Evolutionary conservation across 768 basidiomycete species (phyloP).

Genomic region (Lepiota venenata): DNA sequence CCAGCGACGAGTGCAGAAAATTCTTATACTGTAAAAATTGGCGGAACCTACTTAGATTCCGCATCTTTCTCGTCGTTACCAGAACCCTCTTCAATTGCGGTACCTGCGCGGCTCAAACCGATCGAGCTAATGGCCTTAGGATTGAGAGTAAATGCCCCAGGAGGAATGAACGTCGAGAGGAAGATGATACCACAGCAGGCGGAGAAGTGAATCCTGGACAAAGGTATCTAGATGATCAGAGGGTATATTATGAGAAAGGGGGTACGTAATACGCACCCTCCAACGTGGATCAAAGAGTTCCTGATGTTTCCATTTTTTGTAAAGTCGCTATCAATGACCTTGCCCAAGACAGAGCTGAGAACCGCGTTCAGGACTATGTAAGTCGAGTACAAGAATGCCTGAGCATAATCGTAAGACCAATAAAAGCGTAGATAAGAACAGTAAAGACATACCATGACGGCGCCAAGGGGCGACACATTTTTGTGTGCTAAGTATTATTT

Average conservation of each 20-base stretch:
- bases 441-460: constrained; percentile 18
- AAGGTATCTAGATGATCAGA: too few relatives aligned
- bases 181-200: constrained; percentile 25
- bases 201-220: constrained; percentile 24
- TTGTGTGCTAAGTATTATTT: constrained; percentile 19
- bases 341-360: constrained; percentile 22
- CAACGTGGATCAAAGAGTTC: constrained; percentile 21
- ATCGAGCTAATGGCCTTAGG: constrained; percentile 23
- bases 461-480: constrained; percentile 26
- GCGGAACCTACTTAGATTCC: not conserved
- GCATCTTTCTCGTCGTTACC: not conserved
- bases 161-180: constrained; percentile 26
- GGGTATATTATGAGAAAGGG: not conserved
- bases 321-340: constrained; percentile 28
- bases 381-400: constrained; percentile 29
- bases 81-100: not conserved
- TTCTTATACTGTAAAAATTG: not conserved
- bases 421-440: too few relatives aligned
- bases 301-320: constrained; percentile 18
- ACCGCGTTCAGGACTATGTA: constrained; percentile 27
- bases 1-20: too few relatives aligned
- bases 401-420: too few relatives aligned
- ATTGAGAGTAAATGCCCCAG: constrained; percentile 27
- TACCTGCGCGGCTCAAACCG: not conserved
- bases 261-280: constrained; percentile 21